These are phyloP conservation scores for Phytophthora multivora DNA, from an alignment of 352 stramenopile genomes.

Conservation along the genomic window DNA sequence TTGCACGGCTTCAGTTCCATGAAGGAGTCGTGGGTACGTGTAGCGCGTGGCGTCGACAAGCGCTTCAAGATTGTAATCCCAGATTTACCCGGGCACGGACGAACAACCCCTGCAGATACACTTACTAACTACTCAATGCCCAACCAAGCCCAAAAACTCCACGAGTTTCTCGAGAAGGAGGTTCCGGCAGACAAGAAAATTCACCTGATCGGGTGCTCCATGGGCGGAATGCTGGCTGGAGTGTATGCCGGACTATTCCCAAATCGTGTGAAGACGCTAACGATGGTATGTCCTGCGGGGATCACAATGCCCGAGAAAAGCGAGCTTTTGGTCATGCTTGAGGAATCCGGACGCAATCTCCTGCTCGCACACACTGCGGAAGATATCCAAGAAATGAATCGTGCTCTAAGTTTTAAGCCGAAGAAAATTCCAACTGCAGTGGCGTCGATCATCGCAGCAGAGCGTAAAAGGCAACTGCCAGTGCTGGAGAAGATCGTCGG, in stretches of 20 bases:
- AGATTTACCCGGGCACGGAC: slow-evolving; percentile 65
- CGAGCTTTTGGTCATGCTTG: slow-evolving; percentile 52
- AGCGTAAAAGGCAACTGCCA: slow-evolving; percentile 56
- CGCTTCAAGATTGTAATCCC: slow-evolving; percentile 61
- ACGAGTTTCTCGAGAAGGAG: slow-evolving; percentile 58
- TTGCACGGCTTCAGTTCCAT: slow-evolving; percentile 72
- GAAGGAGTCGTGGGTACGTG: slow-evolving; percentile 68
- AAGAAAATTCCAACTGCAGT: slow-evolving; percentile 40
- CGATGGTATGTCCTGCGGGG: slow-evolving; percentile 74
- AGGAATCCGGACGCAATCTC: slow-evolving; percentile 66
- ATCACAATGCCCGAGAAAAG: slow-evolving; percentile 73
- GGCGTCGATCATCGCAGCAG: slow-evolving; percentile 35
- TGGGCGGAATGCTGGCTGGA: slow-evolving; percentile 74
- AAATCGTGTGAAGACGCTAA: slow-evolving; percentile 52
- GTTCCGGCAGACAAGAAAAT: slow-evolving; percentile 52
- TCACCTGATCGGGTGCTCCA: slow-evolving; percentile 74
- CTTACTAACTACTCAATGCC: slow-evolving; percentile 52
- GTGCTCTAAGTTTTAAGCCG: slow-evolving; percentile 42
- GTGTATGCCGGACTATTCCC: slow-evolving; percentile 67
- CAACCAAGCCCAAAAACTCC: slow-evolving; percentile 50
- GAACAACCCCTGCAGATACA: slow-evolving; percentile 52
- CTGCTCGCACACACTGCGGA: slow-evolving; percentile 61
- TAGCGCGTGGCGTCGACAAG: slow-evolving; percentile 53
- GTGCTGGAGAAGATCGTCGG: slow-evolving; percentile 64
- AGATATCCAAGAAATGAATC: slow-evolving; percentile 63